Conservation (phyloP, 2,329 filamentous ascomycete species). For the Diaporthe ilicicola region DNA sequence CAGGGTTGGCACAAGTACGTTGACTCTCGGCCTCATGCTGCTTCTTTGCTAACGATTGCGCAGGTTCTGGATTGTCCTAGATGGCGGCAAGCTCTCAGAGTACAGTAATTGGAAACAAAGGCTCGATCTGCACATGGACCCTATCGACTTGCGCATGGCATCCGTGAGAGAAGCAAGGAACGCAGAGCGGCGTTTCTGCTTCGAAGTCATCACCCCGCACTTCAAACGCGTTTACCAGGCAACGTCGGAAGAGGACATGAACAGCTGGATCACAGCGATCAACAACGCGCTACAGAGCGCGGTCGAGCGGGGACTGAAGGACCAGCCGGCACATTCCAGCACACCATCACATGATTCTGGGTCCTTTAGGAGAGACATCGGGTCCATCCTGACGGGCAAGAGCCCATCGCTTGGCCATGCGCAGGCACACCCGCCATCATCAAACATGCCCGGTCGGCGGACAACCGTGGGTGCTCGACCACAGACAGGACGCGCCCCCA, state of each 20-base stretch:
- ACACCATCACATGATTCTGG: conserved; percentile 54
- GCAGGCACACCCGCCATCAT: conserved; percentile 57
- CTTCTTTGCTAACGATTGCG: conserved; percentile 32
- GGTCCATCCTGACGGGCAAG: conserved; percentile 92
- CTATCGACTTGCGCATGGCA: conserved; percentile 95
- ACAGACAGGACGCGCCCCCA: conserved; percentile 63
- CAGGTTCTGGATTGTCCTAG: conserved; percentile 98
- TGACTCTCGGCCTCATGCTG: not conserved
- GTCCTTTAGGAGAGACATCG: conserved; percentile 83
- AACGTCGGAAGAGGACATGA: conserved; percentile 98
- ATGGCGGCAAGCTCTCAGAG: conserved; percentile 95
- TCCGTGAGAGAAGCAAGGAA: conserved; percentile 96
- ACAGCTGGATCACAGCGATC: conserved; percentile 93
- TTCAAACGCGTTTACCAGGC: conserved; percentile 97
- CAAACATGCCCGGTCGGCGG: conserved; percentile 76
- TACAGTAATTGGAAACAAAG: conserved; percentile 99
- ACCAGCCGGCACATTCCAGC: conserved; percentile 53
- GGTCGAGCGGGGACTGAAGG: conserved; percentile 77
- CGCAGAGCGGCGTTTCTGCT: conserved; percentile 94
- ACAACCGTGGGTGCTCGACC: conserved; percentile 93
- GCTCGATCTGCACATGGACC: conserved; percentile 96
- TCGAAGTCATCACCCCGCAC: conserved; percentile 96
- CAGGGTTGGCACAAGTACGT: conserved; percentile 98
- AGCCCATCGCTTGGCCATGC: conserved; percentile 73
- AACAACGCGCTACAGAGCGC: conserved; percentile 98